phyloP scores from a whole-genome alignment of 805 yeast species.

The Kurtzmaniella cleridarum region DNA sequence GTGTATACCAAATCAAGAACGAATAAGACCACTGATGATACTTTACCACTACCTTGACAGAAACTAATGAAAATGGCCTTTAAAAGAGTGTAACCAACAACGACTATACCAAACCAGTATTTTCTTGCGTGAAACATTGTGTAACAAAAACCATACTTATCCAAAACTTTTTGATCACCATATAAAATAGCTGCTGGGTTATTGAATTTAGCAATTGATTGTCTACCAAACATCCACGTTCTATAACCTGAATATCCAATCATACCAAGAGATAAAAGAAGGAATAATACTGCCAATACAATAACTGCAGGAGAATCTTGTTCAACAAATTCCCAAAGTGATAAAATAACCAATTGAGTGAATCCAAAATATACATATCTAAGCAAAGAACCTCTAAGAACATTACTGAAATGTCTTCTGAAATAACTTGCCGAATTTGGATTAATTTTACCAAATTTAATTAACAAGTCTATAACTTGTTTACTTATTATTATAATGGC shows the following conservation, averaged over 20 bases:
- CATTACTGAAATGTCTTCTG: conserved; percentile 49
- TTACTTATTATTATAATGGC: conserved; percentile 54
- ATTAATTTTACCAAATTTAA: conserved; percentile 46
- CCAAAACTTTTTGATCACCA: conserved; percentile 66
- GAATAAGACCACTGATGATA: conserved; percentile 74
- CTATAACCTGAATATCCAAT: conserved; percentile 63
- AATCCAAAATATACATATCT: conserved; percentile 82
- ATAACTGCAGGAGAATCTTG: conserved; percentile 86
- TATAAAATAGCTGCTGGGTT: conserved; percentile 87
- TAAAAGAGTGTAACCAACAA: conserved; percentile 54
- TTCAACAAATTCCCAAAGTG: conserved; percentile 82
- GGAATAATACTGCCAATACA: conserved; percentile 69
- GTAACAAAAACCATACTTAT: conserved; percentile 83
- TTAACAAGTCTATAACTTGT: conserved; percentile 42
- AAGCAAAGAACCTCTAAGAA: conserved; percentile 74
- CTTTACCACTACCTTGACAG: conserved; percentile 75
- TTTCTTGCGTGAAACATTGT: conserved; percentile 79
- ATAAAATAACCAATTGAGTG: conserved; percentile 70
- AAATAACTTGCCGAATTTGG: conserved; percentile 43
- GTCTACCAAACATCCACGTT: conserved; percentile 56
- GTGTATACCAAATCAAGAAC: conserved; percentile 70
- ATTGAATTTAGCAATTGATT: conserved; percentile 53
- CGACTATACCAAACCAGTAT: conserved; percentile 78
- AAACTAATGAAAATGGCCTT: conserved; percentile 73
- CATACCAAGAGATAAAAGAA: conserved; percentile 55